Percentiles rank a stretch among this genome's conserved stretches.
These are phyloP conservation scores for Penicillium daleae DNA, from an alignment of 495 filamentous ascomycete genomes.

Conservation along the genomic window DNA sequence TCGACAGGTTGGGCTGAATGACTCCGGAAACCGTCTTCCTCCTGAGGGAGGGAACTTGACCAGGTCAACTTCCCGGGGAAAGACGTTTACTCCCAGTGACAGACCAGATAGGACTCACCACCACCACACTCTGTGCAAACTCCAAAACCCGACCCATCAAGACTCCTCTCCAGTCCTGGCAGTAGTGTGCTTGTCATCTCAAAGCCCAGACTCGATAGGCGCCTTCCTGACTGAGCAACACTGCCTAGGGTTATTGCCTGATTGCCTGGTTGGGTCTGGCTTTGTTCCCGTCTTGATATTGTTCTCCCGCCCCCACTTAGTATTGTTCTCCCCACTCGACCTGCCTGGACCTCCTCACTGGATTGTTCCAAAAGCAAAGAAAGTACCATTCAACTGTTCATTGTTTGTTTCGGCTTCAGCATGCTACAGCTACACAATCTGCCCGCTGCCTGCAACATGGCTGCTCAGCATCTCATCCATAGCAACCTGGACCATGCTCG, in stretches of 20 bases:
- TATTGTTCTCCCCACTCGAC: slow-evolving; percentile 30
- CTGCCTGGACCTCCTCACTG: slow-evolving; percentile 8
- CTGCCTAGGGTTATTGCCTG: no score
- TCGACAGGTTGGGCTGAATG: background rate
- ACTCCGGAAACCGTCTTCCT: background rate
- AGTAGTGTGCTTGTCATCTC: background rate
- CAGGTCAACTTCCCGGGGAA: background rate
- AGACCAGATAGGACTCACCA: background rate
- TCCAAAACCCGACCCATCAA: background rate
- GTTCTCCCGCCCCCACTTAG: slow-evolving; percentile 25
- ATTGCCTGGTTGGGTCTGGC: background rate
- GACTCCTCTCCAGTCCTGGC: background rate
- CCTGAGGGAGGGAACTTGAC: background rate
- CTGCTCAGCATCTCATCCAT: background rate
- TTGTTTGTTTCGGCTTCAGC: slow-evolving; percentile 38
- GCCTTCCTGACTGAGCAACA: background rate
- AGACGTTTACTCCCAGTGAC: background rate
- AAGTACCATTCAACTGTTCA: slow-evolving; percentile 7
- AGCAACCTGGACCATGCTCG: background rate
- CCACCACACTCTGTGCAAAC: background rate
- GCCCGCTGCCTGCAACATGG: background rate
- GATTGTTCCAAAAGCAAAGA: background rate
- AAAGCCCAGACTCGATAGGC: slow-evolving; percentile 1
- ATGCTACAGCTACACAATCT: slow-evolving; percentile 11
- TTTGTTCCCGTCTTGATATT: slow-evolving; percentile 30